Percentiles rank a stretch among this genome's conserved stretches.
Conservation (phyloP, 305 asterid genomes). For the Fraxinus greggii region DNA sequence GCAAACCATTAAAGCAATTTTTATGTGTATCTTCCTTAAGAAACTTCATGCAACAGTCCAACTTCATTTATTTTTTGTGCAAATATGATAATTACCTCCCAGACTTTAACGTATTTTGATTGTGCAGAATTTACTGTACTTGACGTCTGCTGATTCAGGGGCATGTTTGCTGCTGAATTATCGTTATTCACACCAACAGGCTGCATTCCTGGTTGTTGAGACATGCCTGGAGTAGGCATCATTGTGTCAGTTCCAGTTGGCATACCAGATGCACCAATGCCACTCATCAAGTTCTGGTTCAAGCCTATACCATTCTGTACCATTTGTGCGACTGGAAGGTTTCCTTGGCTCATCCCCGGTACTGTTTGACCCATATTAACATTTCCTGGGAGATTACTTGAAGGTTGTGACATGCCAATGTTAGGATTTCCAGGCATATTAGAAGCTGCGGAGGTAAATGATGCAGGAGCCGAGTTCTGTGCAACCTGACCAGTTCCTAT, state of each 20-base stretch:
- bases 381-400: constrained; percentile 57
- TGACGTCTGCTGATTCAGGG: constrained; percentile 74
- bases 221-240: constrained; percentile 85
- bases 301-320: constrained; percentile 57
- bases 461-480: constrained; percentile 54
- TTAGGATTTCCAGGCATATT: constrained; percentile 48
- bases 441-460: constrained; percentile 49
- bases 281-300: constrained; percentile 70
- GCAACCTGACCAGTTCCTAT: constrained; percentile 50
- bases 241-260: constrained; percentile 69
- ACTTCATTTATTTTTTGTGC: neutral
- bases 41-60: neutral
- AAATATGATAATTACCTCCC: constrained; percentile 69
- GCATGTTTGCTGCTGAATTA: constrained; percentile 53
- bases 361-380: constrained; percentile 64
- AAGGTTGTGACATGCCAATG: constrained; percentile 62
- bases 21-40: neutral
- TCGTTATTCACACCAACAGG: constrained; percentile 58
- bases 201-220: constrained; percentile 79
- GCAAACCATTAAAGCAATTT: neutral
- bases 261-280: constrained; percentile 50
- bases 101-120: constrained; percentile 82
- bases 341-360: constrained; percentile 71
- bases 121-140: constrained; percentile 68
- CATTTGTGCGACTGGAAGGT: constrained; percentile 65